Percentiles rank a stretch among this genome's conserved stretches.
Evolutionary conservation across 768 basidiomycete species (phyloP).

Genomic region (Suillus brevipes): DNA sequence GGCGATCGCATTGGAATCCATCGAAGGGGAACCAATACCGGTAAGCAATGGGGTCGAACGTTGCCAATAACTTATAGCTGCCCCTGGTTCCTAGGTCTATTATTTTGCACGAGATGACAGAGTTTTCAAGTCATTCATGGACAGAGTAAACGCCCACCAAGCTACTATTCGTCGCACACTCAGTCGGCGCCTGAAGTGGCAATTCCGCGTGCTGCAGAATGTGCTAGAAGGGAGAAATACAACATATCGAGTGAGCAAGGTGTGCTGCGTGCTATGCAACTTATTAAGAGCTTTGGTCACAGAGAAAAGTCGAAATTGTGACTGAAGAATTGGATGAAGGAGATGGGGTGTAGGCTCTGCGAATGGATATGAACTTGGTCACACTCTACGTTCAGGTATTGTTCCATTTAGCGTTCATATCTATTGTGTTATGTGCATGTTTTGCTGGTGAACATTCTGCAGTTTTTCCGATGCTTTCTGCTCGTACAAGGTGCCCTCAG

Average conservation of each 20-base stretch:
- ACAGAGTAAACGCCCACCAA: constrained; percentile 41
- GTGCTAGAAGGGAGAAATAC: constrained; percentile 66
- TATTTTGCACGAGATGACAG: constrained; percentile 94
- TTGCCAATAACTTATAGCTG: constrained; percentile 3
- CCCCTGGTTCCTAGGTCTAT: constrained; percentile 49
- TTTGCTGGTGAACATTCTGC: constrained; percentile 7
- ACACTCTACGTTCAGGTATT: constrained; percentile 6
- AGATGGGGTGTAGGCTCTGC: constrained; percentile 43
- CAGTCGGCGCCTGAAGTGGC: constrained; percentile 65
- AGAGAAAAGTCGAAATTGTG: constrained; percentile 68
- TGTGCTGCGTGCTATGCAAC: neutral
- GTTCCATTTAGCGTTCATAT: constrained; percentile 5
- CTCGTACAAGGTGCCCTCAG: constrained; percentile 79
- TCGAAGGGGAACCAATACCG: constrained; percentile 69
- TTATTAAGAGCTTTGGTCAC: constrained; percentile 13
- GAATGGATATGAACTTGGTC: neutral
- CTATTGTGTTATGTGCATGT: constrained; percentile 6
- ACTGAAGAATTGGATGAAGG: constrained; percentile 64
- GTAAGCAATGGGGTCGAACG: constrained; percentile 42
- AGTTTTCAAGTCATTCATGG: constrained; percentile 67
- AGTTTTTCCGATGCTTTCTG: constrained; percentile 31
- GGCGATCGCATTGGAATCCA: constrained; percentile 58
- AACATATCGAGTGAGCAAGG: constrained; percentile 59
- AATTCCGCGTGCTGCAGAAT: constrained; percentile 61
- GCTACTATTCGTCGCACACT: constrained; percentile 47